These are phyloP conservation scores for Fusarium tricinctum DNA, from an alignment of 2,329 filamentous ascomycete species.

Conservation along the genomic window DNA sequence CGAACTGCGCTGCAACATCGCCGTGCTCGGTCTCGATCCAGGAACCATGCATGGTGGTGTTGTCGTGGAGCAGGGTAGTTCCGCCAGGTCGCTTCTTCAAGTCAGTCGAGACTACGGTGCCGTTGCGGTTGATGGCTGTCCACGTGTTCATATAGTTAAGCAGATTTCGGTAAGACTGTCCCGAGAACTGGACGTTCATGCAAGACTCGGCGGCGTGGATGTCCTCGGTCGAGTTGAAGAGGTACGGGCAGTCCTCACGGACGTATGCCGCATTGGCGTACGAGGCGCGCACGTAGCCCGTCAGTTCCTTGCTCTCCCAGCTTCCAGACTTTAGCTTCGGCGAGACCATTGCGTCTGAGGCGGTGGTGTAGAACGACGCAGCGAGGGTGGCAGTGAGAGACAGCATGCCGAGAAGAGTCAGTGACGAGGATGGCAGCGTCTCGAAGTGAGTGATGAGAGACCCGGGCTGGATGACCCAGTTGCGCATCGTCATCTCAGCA, in stretches of 20 bases:
- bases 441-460: constrained; percentile 78
- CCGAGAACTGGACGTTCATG: constrained; percentile 76
- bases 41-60: constrained; percentile 76
- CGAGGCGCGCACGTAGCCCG: constrained; percentile 69
- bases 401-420: constrained; percentile 74
- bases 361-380: constrained; percentile 81
- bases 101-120: constrained; percentile 57
- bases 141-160: constrained; percentile 71
- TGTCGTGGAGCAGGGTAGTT: constrained; percentile 76
- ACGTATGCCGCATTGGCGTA: constrained; percentile 76
- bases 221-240: constrained; percentile 64
- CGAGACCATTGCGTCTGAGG: constrained; percentile 80
- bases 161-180: constrained; percentile 79
- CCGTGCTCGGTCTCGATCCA: constrained; percentile 74
- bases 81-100: constrained; percentile 68
- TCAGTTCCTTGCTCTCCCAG: constrained; percentile 64
- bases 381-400: constrained; percentile 75
- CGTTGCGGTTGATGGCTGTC: constrained; percentile 61
- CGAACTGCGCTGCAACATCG: constrained; percentile 66
- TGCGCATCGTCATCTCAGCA: constrained; percentile 81
- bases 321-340: constrained; percentile 75
- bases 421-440: constrained; percentile 72
- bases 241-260: constrained; percentile 69
- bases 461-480: constrained; percentile 80
- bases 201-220: constrained; percentile 67